phyloP scores from a whole-genome alignment of 306 rosid genomes.

The Vigna reflexopilosa region DNA sequence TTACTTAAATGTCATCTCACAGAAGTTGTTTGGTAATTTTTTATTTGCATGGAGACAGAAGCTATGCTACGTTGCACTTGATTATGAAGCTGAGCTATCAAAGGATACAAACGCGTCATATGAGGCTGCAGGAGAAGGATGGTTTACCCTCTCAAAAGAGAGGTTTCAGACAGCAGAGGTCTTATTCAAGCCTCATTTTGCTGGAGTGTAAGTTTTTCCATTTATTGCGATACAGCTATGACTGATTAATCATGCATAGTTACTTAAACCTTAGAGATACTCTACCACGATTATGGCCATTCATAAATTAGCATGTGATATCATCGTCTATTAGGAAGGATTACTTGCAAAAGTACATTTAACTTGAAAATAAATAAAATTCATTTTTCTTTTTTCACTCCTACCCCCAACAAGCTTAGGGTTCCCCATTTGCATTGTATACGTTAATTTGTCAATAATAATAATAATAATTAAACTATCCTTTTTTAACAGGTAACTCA shows the following conservation, averaged over 20 bases:
- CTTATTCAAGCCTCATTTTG: slow-evolving; percentile 84
- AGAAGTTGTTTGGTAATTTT: slow-evolving; percentile 43
- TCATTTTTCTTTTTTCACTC: neutral
- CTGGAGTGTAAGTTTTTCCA: slow-evolving; percentile 73
- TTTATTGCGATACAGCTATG: slow-evolving; percentile 5
- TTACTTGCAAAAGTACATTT: slow-evolving; percentile 18
- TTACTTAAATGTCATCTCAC: slow-evolving; percentile 6
- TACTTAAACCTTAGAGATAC: slow-evolving; percentile 16
- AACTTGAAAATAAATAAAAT: slow-evolving; percentile 5
- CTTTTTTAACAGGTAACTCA: neutral
- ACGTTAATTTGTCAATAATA: neutral
- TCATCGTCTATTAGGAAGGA: slow-evolving; percentile 15
- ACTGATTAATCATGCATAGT: neutral
- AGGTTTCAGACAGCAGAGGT: slow-evolving; percentile 91
- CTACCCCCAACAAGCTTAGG: neutral
- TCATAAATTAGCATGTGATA: slow-evolving; percentile 7
- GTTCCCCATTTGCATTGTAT: slow-evolving; percentile 14
- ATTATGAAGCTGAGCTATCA: slow-evolving; percentile 81
- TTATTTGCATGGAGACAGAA: slow-evolving; percentile 58
- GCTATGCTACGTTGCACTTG: slow-evolving; percentile 85
- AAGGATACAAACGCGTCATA: slow-evolving; percentile 76
- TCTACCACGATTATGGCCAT: slow-evolving; percentile 26
- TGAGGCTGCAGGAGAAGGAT: slow-evolving; percentile 71
- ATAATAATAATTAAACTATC: neutral
- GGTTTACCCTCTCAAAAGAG: slow-evolving; percentile 82